Conservation (phyloP, 345 rosid genomes). For the Eucalyptus shirleyi region DNA sequence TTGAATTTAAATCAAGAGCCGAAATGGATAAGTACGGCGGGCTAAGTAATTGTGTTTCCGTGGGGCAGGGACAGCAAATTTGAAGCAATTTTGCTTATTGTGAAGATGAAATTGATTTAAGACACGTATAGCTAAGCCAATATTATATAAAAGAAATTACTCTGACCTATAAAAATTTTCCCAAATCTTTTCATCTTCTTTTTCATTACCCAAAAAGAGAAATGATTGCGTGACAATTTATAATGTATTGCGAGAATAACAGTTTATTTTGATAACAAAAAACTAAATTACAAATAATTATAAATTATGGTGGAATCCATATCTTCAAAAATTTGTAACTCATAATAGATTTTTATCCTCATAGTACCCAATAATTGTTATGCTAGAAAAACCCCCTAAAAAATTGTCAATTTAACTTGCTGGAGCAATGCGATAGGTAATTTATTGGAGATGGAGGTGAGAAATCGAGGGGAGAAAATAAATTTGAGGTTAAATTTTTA, state of each 20-base stretch:
- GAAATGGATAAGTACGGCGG: background rate
- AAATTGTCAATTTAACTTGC: background rate
- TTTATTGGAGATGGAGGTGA: background rate
- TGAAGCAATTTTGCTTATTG: background rate
- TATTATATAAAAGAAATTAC: background rate
- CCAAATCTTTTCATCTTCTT: background rate
- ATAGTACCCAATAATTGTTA: no score
- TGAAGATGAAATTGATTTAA: background rate
- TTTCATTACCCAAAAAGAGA: background rate
- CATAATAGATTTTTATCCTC: no score
- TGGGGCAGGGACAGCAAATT: background rate
- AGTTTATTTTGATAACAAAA: no score
- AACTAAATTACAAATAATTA: no score
- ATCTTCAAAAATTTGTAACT: no score
- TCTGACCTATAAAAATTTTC: background rate
- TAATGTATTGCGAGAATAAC: no score
- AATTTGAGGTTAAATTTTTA: background rate
- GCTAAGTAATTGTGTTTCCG: background rate
- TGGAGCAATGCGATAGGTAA: background rate
- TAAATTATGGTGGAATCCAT: no score
- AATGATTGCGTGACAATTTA: no score
- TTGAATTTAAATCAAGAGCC: background rate
- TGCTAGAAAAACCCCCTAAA: no score
- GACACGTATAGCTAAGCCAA: background rate
- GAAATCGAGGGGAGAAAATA: background rate